A percentile compares a stretch with the other conserved stretches of the same genome.
Evolutionary conservation across 129 eudicot genomes (phyloP).

Genomic region (Logfia minima): DNA sequence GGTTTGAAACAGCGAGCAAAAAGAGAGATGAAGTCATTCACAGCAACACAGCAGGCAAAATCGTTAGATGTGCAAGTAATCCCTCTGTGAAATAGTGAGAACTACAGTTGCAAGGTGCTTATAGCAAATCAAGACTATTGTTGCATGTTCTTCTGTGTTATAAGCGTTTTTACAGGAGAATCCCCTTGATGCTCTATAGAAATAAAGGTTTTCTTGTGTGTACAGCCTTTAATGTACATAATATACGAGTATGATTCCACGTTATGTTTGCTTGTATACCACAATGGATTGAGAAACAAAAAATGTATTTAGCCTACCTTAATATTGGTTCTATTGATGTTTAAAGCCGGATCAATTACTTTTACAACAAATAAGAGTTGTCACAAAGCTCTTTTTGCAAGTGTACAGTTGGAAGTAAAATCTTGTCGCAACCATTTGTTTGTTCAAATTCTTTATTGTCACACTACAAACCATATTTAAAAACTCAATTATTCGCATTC

Average conservation of each 20-base stretch:
- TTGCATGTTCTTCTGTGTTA: neutral
- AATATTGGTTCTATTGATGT: neutral
- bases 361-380: too few relatives aligned
- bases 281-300: neutral
- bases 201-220: constrained; percentile 1
- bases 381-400: too few relatives aligned
- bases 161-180: neutral
- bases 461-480: neutral
- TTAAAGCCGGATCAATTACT: neutral
- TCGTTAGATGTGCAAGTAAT: constrained; percentile 42
- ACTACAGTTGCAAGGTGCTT: neutral
- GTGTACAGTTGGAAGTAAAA: neutral
- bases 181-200: constrained; percentile 6
- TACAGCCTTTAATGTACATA: constrained; percentile 26
- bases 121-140: constrained; percentile 21
- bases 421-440: neutral
- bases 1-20: constrained; percentile 36
- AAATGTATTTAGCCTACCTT: neutral
- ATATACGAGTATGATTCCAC: neutral
- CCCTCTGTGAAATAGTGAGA: constrained; percentile 27
- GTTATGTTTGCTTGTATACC: constrained; percentile 14
- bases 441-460: neutral
- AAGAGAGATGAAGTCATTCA: constrained; percentile 41
- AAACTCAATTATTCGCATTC: neutral
- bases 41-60: constrained; percentile 34